These are phyloP conservation scores for Hylodesmum podocarpum DNA, from an alignment of 306 rosid genomes.

Conservation along the genomic window DNA sequence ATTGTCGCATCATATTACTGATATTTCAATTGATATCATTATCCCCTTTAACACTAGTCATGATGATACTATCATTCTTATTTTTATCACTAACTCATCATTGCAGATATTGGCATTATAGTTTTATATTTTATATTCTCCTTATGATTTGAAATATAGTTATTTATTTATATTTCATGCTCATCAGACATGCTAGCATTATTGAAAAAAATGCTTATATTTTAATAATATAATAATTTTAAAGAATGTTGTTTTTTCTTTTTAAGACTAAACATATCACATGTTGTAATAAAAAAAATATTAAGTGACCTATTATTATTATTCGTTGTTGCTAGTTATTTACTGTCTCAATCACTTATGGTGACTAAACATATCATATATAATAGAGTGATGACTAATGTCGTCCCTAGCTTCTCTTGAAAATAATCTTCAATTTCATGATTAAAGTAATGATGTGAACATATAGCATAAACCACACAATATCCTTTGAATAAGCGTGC, in stretches of 20 bases:
- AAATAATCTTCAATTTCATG: neutral
- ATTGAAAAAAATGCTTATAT: neutral
- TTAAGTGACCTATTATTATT: neutral
- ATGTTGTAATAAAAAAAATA: neutral
- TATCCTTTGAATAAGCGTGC: neutral
- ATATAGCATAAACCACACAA: neutral
- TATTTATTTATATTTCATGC: neutral
- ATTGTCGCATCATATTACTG: slow-evolving; percentile 11
- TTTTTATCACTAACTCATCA: slow-evolving; percentile 21
- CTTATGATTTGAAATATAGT: neutral
- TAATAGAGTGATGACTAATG: neutral
- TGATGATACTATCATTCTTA: neutral
- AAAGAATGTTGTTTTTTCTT: no score
- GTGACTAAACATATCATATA: neutral
- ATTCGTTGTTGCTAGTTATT: neutral
- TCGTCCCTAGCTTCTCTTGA: neutral
- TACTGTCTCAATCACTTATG: neutral
- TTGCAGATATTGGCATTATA: neutral
- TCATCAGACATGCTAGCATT: neutral
- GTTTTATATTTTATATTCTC: neutral
- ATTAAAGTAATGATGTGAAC: neutral
- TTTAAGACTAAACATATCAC: neutral
- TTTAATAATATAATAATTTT: neutral
- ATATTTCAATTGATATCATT: neutral
- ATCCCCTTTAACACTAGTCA: neutral